Evolutionary conservation across 2,329 filamentous ascomycete species (phyloP), one percentile per base, ranked within the genome.

Genomic region (Aspergillus sp.): DNA sequence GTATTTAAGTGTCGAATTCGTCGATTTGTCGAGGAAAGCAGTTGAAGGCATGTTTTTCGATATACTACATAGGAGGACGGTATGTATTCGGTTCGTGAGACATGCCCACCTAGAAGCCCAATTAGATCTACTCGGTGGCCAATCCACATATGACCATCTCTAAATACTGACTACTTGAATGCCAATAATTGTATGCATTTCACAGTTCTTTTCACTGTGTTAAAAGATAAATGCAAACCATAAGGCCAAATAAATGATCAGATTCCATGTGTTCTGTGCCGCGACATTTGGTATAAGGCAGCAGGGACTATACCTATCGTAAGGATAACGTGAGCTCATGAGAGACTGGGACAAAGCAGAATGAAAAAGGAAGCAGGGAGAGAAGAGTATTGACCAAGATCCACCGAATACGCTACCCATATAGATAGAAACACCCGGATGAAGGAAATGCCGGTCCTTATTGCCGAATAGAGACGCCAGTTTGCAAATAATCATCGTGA

Each of bases 401-500:
- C 25, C 8, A 26, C 25, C 25, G 13, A 26, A 5, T 14, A 26
- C 10, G 25, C 25, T 26, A 12, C 10, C 22, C 1, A 11, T 25
- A 25, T n/a, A 11, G 10, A 26, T n/a, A 26, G 25, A 26, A n/a
- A n/a, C 6, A 26, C 16, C 16, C 31, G 19, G 6, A 22, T 7
- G 5, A 8, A 24, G 10, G 10, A 31, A 22, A 10, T 28, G 12
- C 25, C 10, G 25, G 13, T n/a, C 25, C 25, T 7, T 26, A 26
- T 26, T 14, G 25, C 25, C 31, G 10, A 19, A 27, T 20, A 37
- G 16, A 32, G 29, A 49, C 46, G 46, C 47, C 46, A 35, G 32
- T 39, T 46, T 41, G 32, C 39, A 43, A 34, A 43, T 42, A 31
- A 40, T 31, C 39, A 24, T 51, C 48, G 38, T 51, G 39, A 51